Evolutionary conservation across 2,329 filamentous ascomycete species (phyloP), one percentile per base, ranked within the genome.

Genomic region (Exophiala aquamarina): DNA sequence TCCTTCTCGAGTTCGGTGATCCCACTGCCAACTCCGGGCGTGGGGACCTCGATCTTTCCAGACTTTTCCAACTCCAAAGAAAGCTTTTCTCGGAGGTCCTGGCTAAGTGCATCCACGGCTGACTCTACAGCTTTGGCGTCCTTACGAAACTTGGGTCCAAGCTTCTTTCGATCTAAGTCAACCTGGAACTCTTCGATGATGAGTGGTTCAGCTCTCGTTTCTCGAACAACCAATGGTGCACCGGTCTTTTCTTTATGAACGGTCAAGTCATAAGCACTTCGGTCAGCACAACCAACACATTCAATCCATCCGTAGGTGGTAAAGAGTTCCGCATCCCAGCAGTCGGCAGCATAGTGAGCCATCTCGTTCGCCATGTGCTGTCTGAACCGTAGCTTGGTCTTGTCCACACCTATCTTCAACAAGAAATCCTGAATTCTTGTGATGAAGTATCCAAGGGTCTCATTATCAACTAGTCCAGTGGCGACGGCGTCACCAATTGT

Each of bases 301-400:
- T 98, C 93, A 55, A 97, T 88, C 93, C 93, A 98, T 66, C 93
- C 93, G 63, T 91, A 91, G 52, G 87, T 91, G 48, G 89, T 97
- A 54, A 87, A 76, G 45, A 98, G 75, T 70, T 98, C 93, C 11
- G 90, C 92, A 69, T 98, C 93, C 93, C 93, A 97, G 74, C 93
- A 98, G 74, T 98, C 93, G 46, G 84, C 81, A 37, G 93, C 93
- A 66, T 98, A 98, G 71, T 98, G 93, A 13, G 93, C 85, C 85
- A 88, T 88, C 66, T 89, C 85, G 60, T 88, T 88, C 41, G 80
- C 79, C 91, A 98, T 96, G 72, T 98, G 93, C 71, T 98, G 93
- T 63, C 93, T 83, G 79, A 97, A 97, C 44, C 93, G 87, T 60
- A 97, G 81, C 77, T 97, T 98, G 57, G 75, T 79, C 66, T 82